Evolutionary conservation across 78 protist species (phyloP), one percentile per base, ranked within the genome.

Genomic region (Tieghemostelium lacteum): DNA sequence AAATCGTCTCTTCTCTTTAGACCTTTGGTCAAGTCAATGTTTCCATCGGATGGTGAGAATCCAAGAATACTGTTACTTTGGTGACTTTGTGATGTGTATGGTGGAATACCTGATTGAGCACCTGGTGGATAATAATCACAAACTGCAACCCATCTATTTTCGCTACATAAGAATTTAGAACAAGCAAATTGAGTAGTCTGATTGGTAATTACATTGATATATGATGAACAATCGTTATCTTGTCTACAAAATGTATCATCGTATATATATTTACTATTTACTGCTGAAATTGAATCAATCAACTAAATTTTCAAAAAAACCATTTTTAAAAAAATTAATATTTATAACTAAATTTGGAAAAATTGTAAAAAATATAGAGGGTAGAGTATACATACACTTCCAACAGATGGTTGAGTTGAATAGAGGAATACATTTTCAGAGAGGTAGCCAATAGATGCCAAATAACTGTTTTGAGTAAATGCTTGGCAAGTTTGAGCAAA

Each of bases 91-190:
- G 91, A 76, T n/a, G 12, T 60, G 50, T 83, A 83, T 69, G 91
- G 91, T 33, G 19, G 36, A 52, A 69, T 31, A 70, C 91, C 91
- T n/a, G 91, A 39, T 39, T 31, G 69, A 6, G 71, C 36, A 83
- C 91, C 91, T 3, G 78, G 58, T 70, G 91, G 91, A 39, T 22
- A n/a, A 64, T 17, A 83, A 63, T 83, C 58, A 60, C 91, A 83
- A 42, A 60, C 78, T n/a, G 65, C 78, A 28, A 17, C n/a, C 67
- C 62, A 72, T 20, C 26, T 24, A 26, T 66, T 55, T 4, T 36
- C 75, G 34, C 24, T 26, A 83, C 91, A 83, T 34, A 2, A 0
- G 57, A 17, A 19, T 31, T 83, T 83, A 33, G 76, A 34, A 58
- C 91, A 83, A 20, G 57, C 91, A 40, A 69, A 42, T 60, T 83